A percentile compares a stretch with the other conserved stretches of the same genome.
Conservation (phyloP, 768 basidiomycete genomes). For the Tylopilus plumbeoviolaceoides region DNA sequence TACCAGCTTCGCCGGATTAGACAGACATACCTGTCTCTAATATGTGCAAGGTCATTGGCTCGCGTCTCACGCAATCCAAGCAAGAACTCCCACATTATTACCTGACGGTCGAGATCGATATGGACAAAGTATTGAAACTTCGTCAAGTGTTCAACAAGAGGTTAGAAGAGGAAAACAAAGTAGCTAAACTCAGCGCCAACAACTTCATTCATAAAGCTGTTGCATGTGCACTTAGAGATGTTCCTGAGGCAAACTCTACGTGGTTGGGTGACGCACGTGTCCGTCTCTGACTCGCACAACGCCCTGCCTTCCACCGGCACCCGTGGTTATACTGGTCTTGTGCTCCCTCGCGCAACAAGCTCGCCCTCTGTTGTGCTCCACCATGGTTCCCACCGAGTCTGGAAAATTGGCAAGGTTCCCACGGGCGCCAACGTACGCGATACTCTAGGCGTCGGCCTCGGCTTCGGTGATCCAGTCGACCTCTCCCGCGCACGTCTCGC, state of each 20-base stretch:
- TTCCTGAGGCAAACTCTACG: constrained; percentile 96
- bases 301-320: constrained; percentile 46
- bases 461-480: constrained; percentile 54
- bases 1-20: constrained; percentile 67
- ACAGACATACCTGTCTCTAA: constrained; percentile 86
- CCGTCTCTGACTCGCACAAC: constrained; percentile 22
- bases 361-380: constrained; percentile 18
- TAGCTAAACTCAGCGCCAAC: constrained; percentile 92
- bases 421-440: constrained; percentile 17
- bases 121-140: constrained; percentile 94
- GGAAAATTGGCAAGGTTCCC: constrained; percentile 22
- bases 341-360: constrained; percentile 41
- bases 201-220: constrained; percentile 98
- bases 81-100: constrained; percentile 97
- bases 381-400: constrained; percentile 17
- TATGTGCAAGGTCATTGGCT: constrained; percentile 92
- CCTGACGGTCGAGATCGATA: constrained; percentile 89
- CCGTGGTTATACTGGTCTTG: constrained; percentile 51
- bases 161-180: constrained; percentile 81
- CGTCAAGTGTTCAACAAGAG: constrained; percentile 94
- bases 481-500: constrained; percentile 74
- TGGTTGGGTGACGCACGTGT: constrained; percentile 81
- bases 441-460: constrained; percentile 25
- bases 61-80: constrained; percentile 89
- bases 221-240: constrained; percentile 85